Conservation (phyloP, 768 basidiomycete species). For the Lactifluus rugatus region DNA sequence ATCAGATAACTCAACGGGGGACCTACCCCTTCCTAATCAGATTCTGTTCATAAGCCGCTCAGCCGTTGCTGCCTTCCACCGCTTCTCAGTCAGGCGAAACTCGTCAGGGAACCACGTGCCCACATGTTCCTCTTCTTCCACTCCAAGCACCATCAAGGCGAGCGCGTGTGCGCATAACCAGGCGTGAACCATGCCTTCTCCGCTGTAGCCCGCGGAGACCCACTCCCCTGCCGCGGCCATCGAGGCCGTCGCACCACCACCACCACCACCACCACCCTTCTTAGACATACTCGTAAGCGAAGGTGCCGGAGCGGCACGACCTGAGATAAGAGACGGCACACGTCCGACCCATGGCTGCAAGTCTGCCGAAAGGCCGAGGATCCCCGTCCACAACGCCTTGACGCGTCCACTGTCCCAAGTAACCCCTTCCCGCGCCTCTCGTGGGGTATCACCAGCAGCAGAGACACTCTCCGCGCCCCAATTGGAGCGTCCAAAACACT, state of each 20-base stretch:
- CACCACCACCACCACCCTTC: neutral
- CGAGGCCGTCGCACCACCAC: neutral
- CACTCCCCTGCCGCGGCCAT: slow-evolving; percentile 48
- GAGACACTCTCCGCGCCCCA: slow-evolving; percentile 35
- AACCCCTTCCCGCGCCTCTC: slow-evolving; percentile 19
- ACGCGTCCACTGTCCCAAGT: slow-evolving; percentile 37
- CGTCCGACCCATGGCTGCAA: slow-evolving; percentile 62
- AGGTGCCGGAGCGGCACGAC: slow-evolving; percentile 17
- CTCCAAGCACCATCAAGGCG: slow-evolving; percentile 47
- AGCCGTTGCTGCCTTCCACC: slow-evolving; percentile 38
- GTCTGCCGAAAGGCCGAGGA: slow-evolving; percentile 54
- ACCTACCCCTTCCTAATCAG: slow-evolving; percentile 1
- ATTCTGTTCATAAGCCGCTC: slow-evolving; percentile 26
- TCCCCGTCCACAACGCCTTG: slow-evolving; percentile 54
- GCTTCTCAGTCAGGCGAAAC: slow-evolving; percentile 37
- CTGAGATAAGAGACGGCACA: slow-evolving; percentile 40
- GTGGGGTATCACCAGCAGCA: slow-evolving; percentile 15
- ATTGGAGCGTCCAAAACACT: slow-evolving; percentile 40
- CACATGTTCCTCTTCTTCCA: slow-evolving; percentile 27
- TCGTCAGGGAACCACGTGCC: slow-evolving; percentile 42
- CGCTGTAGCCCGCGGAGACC: slow-evolving; percentile 61
- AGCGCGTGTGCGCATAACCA: slow-evolving; percentile 54
- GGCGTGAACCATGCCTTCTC: slow-evolving; percentile 67
- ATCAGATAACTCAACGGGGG: too few relatives aligned
- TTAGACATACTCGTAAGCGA: slow-evolving; percentile 1